Conservation (phyloP, 2,329 filamentous ascomycete genomes). For the Ophiosphaerella narmari region DNA sequence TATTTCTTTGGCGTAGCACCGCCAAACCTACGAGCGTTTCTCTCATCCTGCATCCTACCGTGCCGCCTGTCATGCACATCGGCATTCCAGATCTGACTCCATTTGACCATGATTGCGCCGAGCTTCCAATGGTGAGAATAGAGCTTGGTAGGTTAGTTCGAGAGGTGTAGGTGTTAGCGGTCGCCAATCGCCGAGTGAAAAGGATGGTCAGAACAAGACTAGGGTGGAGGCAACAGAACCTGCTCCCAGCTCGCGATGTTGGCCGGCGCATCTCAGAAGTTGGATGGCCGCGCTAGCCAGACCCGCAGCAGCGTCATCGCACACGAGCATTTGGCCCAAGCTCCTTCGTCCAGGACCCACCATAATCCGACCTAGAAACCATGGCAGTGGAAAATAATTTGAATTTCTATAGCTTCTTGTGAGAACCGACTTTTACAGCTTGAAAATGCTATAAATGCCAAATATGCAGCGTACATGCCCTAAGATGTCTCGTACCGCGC, state of each 20-base stretch:
- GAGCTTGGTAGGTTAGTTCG: too few relatives aligned
- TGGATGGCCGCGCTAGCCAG: conserved; percentile 13
- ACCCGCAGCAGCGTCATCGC: conserved; percentile 20
- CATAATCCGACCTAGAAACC: not conserved
- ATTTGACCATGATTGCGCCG: conserved; percentile 42
- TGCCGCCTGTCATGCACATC: conserved; percentile 47
- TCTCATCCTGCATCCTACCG: conserved; percentile 47
- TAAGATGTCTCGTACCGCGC: conserved; percentile 22
- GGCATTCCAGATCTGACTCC: conserved; percentile 44
- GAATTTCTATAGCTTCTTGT: not conserved
- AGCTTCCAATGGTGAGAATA: not conserved
- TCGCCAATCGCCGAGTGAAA: not conserved
- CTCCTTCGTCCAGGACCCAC: not conserved
- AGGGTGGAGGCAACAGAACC: conserved; percentile 1
- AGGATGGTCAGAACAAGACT: not conserved
- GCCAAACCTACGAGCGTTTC: conserved; percentile 42
- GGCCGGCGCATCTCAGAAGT: conserved; percentile 17
- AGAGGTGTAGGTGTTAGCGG: not conserved
- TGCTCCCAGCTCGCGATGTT: conserved; percentile 6
- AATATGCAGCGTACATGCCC: conserved; percentile 22
- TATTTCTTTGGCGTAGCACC: not conserved
- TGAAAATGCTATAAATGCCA: conserved; percentile 21
- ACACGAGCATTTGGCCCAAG: conserved; percentile 14
- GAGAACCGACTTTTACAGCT: not conserved
- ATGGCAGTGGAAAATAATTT: not conserved